A percentile compares a stretch with the other conserved stretches of the same genome.
These are phyloP conservation scores for Thyridium curvatum DNA, from an alignment of 2,329 filamentous ascomycete genomes.

Conservation along the genomic window DNA sequence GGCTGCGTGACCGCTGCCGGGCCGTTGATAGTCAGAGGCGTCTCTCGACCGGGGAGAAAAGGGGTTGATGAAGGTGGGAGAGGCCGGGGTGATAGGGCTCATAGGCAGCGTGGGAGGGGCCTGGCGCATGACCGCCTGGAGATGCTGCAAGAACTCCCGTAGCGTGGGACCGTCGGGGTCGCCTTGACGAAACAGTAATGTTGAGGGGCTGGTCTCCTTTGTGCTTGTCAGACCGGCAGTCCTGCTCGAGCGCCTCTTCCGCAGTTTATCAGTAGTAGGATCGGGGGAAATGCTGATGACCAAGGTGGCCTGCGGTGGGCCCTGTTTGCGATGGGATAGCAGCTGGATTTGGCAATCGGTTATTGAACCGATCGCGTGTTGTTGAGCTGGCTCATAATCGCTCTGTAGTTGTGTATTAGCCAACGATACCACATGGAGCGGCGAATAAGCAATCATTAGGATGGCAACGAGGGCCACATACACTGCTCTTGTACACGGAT, in stretches of 20 bases:
- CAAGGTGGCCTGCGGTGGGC: constrained; percentile 52
- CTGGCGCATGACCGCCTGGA: constrained; percentile 36
- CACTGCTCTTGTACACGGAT: constrained; percentile 51
- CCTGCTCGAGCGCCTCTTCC: constrained; percentile 59
- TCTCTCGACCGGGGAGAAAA: constrained; percentile 39
- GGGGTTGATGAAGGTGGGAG: constrained; percentile 48
- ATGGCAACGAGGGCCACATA: constrained; percentile 14
- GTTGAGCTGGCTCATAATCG: constrained; percentile 47
- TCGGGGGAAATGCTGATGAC: constrained; percentile 48
- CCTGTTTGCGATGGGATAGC: constrained; percentile 56
- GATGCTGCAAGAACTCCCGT: constrained; percentile 53
- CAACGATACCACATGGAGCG: neutral
- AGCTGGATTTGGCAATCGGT: constrained; percentile 53
- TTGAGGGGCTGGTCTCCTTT: constrained; percentile 41
- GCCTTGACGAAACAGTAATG: constrained; percentile 50
- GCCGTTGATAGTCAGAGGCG: constrained; percentile 32
- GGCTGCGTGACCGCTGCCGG: constrained; percentile 34
- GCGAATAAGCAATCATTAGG: neutral
- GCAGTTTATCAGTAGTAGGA: constrained; percentile 48
- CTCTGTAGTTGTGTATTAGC: constrained; percentile 27
- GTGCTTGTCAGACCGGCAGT: constrained; percentile 48
- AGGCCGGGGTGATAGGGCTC: constrained; percentile 46
- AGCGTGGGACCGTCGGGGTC: constrained; percentile 41
- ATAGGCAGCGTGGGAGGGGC: constrained; percentile 34
- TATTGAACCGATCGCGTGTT: constrained; percentile 45